Base-by-base conservation (phyloP, 2,329 filamentous ascomycete genomes). In the Colletotrichum sp. region DNA sequence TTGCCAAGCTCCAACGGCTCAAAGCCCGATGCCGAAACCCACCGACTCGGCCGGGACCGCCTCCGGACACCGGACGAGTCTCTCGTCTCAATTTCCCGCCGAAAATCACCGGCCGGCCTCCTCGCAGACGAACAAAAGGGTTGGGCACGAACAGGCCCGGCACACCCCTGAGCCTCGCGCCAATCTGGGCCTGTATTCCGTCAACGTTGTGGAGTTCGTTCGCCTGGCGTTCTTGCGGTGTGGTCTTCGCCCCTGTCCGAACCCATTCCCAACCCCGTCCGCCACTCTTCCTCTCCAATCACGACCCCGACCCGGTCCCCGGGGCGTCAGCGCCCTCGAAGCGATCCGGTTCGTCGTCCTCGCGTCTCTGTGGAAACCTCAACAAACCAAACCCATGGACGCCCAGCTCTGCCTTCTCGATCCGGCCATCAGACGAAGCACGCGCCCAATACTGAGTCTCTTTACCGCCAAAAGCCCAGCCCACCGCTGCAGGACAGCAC, bases 171-270 rank as follows among this genome's bases (percentile, higher is more conserved):
- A 48, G n/a, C 61, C 68, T 36, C 43, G 68, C 32, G 69, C 26
- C 7, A 39, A 72, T 24, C 72, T 71, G 66, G 24, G 63, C 59
- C 8, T 57, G 52, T n/a, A 57, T 28, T 26, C 55, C 73, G 48
- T 43, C 57, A 14, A 16, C 13, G n/a, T 12, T 6, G 73, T 75
- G 73, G 73, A 57, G 72, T 57, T 24, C 36, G 48, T 24, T 66
- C 34, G n/a, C 16, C 61, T 71, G 18, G 9, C 69, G 39, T 28
- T 75, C 69, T 75, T 75, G 73, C 73, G 73, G 73, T 75, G 73
- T 72, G 69, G 55, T 55, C 30, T 21, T 43, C 9, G 30, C 9
- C 73, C 70, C 21, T 65, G 74, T 65, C 65, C 18, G 7, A 60
- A 36, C n/a, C 10, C 57, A 8, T 21, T 7, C 64, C 70, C 70